phyloP scores from a whole-genome alignment of 495 filamentous ascomycete species.

The Staphylotrichum tortipilum region DNA sequence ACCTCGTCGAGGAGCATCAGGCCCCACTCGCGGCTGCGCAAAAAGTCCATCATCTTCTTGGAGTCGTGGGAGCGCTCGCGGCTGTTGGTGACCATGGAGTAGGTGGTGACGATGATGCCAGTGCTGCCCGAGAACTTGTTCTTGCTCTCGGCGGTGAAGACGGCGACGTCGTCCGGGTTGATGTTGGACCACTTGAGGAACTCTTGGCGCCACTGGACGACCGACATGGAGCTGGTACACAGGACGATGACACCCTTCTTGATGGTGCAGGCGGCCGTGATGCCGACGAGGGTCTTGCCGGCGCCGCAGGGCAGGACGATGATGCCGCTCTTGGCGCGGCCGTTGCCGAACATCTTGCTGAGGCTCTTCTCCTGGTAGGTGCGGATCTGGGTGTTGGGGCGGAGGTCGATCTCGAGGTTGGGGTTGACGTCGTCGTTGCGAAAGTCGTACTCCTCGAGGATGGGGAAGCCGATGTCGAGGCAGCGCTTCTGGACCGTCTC shows the following conservation, averaged over 20 bases:
- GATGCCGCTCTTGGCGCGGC: conserved; percentile 90
- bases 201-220: conserved; percentile 92
- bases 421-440: conserved; percentile 85
- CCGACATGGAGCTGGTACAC: conserved; percentile 95
- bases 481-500: conserved; percentile 86
- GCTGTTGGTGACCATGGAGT: conserved; percentile 94
- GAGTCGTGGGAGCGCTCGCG: conserved; percentile 81
- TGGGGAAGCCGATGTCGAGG: conserved; percentile 73
- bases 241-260: conserved; percentile 93
- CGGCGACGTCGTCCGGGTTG: conserved; percentile 80
- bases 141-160: conserved; percentile 94
- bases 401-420: conserved; percentile 84
- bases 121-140: conserved; percentile 80
- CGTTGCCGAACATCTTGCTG: conserved; percentile 99
- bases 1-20: conserved; percentile 97
- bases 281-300: conserved; percentile 93
- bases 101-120: conserved; percentile 93
- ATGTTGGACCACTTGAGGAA: conserved; percentile 99
- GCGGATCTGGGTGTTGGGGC: conserved; percentile 74
- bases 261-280: conserved; percentile 94
- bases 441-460: conserved; percentile 96
- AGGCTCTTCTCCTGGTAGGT: conserved; percentile 94
- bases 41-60: conserved; percentile 96
- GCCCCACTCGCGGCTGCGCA: conserved; percentile 89
- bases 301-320: conserved; percentile 96